Evolutionary conservation across 1,284 basidiomycete species (phyloP).

Genomic region (Ganoderma lucidum): DNA sequence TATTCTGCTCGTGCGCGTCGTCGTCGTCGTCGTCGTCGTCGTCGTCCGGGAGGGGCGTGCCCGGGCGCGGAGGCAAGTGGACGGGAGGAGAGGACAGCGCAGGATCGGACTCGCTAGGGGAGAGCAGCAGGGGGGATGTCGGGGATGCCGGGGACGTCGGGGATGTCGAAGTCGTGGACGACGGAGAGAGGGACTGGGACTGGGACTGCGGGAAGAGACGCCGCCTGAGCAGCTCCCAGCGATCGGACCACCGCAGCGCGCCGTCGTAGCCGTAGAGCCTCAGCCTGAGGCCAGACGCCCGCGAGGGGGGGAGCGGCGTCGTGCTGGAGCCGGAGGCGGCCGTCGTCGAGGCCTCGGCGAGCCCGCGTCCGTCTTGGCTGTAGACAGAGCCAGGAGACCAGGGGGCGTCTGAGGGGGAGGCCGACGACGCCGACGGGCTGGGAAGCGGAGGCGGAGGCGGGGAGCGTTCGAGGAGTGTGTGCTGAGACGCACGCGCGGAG

Average conservation of each 20-base stretch:
- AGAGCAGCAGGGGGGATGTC: neutral
- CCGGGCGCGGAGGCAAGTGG: slow-evolving; percentile 8
- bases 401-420: slow-evolving; percentile 4
- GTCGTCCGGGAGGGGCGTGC: slow-evolving; percentile 11
- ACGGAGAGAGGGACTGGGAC: neutral
- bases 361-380: slow-evolving; percentile 10
- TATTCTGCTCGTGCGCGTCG: too few species aligned
- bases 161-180: neutral
- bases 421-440: neutral
- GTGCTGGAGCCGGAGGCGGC: neutral
- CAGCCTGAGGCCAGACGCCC: neutral
- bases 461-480: neutral
- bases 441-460: neutral
- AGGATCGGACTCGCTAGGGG: neutral
- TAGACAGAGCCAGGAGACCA: slow-evolving; percentile 20
- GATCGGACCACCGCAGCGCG: slow-evolving; percentile 5
- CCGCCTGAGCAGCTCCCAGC: slow-evolving; percentile 7
- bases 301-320: neutral
- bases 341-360: neutral
- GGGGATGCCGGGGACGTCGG: neutral
- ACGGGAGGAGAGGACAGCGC: neutral
- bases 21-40: too few species aligned
- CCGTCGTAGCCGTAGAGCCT: neutral
- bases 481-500: neutral
- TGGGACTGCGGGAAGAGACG: neutral